These are phyloP conservation scores for Coemansia sp. DNA, from an alignment of 192 early-diverging fungal species.

Conservation along the genomic window DNA sequence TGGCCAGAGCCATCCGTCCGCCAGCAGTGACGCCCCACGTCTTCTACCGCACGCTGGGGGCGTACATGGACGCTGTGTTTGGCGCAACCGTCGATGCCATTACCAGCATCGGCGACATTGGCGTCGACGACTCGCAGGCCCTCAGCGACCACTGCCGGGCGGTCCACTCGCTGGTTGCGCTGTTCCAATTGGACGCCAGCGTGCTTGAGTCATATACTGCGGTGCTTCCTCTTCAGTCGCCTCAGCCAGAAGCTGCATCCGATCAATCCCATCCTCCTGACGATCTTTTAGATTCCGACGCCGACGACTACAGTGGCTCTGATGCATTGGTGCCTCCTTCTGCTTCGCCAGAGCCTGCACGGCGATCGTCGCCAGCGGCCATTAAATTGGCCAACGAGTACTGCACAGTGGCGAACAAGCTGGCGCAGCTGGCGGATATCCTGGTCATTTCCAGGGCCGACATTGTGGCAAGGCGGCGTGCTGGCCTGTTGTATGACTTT, in stretches of 20 bases:
- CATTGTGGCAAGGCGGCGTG: conserved; percentile 43
- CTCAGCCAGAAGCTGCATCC: not conserved
- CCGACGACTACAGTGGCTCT: not conserved
- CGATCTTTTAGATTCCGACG: conserved; percentile 17
- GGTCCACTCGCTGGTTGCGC: not conserved
- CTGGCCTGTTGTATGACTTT: conserved; percentile 35
- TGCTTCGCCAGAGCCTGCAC: not conserved
- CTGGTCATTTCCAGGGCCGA: conserved; percentile 43
- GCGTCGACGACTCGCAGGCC: conserved; percentile 41
- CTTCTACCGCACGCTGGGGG: conserved; percentile 20
- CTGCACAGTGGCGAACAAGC: conserved; percentile 16
- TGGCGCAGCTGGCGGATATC: conserved; percentile 43
- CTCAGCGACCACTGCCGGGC: conserved; percentile 41
- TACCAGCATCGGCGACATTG: conserved; percentile 28
- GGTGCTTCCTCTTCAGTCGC: not conserved
- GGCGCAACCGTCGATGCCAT: conserved; percentile 20
- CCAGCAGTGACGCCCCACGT: conserved; percentile 25
- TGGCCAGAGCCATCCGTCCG: conserved; percentile 26
- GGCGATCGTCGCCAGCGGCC: not conserved
- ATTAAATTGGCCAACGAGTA: conserved; percentile 20
- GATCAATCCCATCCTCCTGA: not conserved
- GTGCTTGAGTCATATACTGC: conserved; percentile 4
- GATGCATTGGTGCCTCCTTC: not conserved
- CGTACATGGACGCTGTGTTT: conserved; percentile 27
- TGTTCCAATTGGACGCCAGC: conserved; percentile 21